Evolutionary conservation across 345 rosid genomes (phyloP).

Genomic region (Crucihimalaya himalaica): DNA sequence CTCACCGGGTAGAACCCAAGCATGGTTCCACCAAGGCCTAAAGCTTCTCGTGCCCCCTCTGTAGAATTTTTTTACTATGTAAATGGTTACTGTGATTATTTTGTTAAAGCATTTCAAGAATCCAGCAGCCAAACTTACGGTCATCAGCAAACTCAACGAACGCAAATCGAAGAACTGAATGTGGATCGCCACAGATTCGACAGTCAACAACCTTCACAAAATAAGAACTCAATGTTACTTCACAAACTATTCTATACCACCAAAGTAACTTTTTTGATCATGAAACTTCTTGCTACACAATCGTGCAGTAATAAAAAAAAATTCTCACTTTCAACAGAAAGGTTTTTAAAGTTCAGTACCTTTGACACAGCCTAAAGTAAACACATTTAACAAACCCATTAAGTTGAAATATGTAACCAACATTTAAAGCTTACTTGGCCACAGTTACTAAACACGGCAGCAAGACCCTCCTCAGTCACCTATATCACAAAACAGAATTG

Average conservation of each 20-base stretch:
- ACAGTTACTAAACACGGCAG: slow-evolving; percentile 70
- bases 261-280: neutral
- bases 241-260: slow-evolving; percentile 13
- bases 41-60: slow-evolving; percentile 80
- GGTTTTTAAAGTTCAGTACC: neutral
- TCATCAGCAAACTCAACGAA: slow-evolving; percentile 91
- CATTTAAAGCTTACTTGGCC: slow-evolving; percentile 62
- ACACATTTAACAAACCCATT: neutral
- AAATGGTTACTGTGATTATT: neutral
- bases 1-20: slow-evolving; percentile 86
- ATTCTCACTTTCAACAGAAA: neutral
- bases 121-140: slow-evolving; percentile 51
- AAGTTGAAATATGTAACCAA: neutral
- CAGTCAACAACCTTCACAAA: slow-evolving; percentile 87
- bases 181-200: slow-evolving; percentile 93
- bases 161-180: slow-evolving; percentile 94
- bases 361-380: neutral
- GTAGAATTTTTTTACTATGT: slow-evolving; percentile 24
- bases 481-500: slow-evolving; percentile 34
- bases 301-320: neutral
- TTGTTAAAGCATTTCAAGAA: neutral
- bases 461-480: slow-evolving; percentile 92
- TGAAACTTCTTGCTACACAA: neutral
- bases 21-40: slow-evolving; percentile 80
- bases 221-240: slow-evolving; percentile 21